Percentiles rank a stretch among this genome's conserved stretches.
phyloP scores from a whole-genome alignment of 306 rosid genomes.

The Betula pendula region DNA sequence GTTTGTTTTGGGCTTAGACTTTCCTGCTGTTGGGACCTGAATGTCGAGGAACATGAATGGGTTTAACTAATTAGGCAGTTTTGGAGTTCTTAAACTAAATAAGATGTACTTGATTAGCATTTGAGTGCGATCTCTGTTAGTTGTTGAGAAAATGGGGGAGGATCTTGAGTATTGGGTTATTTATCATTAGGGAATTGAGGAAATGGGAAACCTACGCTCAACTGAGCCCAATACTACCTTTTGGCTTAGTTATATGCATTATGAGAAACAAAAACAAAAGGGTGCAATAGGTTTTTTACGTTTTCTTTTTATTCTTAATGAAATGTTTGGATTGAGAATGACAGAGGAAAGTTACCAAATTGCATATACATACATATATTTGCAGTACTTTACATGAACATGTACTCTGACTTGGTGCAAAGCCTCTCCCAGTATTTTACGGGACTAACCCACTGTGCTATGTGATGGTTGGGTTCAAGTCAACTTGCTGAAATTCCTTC shows the following conservation, averaged over 20 bases:
- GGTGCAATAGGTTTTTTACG: background rate
- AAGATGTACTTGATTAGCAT: background rate
- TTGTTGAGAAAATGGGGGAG: conserved; percentile 17
- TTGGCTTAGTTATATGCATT: background rate
- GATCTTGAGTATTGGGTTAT: background rate
- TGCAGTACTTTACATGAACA: background rate
- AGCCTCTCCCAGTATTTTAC: background rate
- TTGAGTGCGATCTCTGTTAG: background rate
- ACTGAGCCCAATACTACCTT: background rate
- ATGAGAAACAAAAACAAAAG: background rate
- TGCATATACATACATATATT: too few relatives aligned
- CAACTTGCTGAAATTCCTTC: background rate
- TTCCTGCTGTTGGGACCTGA: background rate
- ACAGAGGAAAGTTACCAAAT: background rate
- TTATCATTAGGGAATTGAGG: too few relatives aligned
- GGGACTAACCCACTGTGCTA: conserved; percentile 2
- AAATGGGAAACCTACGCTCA: background rate
- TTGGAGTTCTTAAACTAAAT: background rate
- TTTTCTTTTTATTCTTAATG: background rate
- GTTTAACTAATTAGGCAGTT: background rate
- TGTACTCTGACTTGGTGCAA: background rate
- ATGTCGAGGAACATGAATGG: background rate
- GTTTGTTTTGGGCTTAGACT: background rate
- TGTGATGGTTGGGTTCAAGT: background rate
- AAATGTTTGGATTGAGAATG: background rate